These are phyloP conservation scores for Logfia minima DNA, from an alignment of 129 eudicot genomes.

Conservation along the genomic window DNA sequence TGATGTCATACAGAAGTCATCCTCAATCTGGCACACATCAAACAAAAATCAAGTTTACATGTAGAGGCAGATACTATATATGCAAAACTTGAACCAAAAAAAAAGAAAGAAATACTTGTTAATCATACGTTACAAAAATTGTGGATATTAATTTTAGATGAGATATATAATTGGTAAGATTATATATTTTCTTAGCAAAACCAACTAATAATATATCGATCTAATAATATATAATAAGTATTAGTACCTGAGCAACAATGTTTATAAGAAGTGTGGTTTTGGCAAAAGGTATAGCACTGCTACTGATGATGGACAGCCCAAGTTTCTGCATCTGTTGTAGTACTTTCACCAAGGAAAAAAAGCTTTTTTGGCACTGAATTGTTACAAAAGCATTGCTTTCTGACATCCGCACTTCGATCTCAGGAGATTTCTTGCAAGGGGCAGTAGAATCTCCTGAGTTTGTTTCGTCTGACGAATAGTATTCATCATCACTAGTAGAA, in stretches of 20 bases:
- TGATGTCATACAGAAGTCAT: constrained; percentile 30
- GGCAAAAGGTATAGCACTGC: constrained; percentile 44
- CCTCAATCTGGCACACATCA: constrained; percentile 32
- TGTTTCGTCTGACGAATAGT: constrained; percentile 19
- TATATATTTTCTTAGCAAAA: background rate
- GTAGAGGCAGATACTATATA: too few species aligned
- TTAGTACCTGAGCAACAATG: constrained; percentile 58
- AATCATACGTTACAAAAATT: background rate
- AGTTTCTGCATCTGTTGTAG: constrained; percentile 44
- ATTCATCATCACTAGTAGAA: constrained; percentile 19
- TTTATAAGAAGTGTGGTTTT: constrained; percentile 34
- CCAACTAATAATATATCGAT: background rate
- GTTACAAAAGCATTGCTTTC: constrained; percentile 42
- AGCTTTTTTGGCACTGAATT: constrained; percentile 37
- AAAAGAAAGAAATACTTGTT: background rate
- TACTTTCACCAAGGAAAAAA: constrained; percentile 33
- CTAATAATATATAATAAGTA: background rate
- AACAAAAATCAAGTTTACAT: background rate
- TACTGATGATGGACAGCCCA: constrained; percentile 38
- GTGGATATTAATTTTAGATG: background rate
- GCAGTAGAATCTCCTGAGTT: background rate
- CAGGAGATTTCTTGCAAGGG: constrained; percentile 17
- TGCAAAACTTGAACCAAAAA: too few species aligned
- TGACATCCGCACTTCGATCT: constrained; percentile 41
- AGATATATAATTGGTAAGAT: too few species aligned